A percentile compares a stretch with the other conserved stretches of the same genome.
Conservation (phyloP, 805 yeast genomes). For the Hanseniaspora hatyaiensis region DNA sequence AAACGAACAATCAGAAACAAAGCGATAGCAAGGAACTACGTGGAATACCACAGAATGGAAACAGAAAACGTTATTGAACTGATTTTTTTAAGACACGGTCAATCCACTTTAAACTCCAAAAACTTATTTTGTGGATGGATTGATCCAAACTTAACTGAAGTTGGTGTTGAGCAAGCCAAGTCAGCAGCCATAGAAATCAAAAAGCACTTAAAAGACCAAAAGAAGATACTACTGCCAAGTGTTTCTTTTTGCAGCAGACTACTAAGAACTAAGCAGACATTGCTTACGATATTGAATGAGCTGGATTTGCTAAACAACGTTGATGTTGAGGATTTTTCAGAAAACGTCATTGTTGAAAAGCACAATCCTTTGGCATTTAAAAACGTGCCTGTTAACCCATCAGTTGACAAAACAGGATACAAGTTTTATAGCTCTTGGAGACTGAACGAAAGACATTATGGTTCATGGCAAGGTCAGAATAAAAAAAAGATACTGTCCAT, state of each 20-base stretch:
- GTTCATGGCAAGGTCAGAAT: slow-evolving; percentile 66
- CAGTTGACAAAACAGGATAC: slow-evolving; percentile 35
- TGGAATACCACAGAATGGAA: not conserved
- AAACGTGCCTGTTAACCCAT: not conserved
- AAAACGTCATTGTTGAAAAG: slow-evolving; percentile 14
- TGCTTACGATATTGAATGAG: slow-evolving; percentile 49
- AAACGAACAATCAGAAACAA: too few relatives aligned
- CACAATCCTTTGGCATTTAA: slow-evolving; percentile 13
- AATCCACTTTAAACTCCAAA: slow-evolving; percentile 65
- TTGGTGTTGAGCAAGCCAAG: slow-evolving; percentile 57
- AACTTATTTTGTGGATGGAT: slow-evolving; percentile 80
- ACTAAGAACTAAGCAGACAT: slow-evolving; percentile 64
- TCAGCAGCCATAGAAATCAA: slow-evolving; percentile 51
- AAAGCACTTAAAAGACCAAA: slow-evolving; percentile 29
- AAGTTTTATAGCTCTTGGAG: slow-evolving; percentile 62
- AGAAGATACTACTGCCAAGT: slow-evolving; percentile 35
- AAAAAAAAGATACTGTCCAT: slow-evolving; percentile 53
- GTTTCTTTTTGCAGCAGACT: slow-evolving; percentile 59
- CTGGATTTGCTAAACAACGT: slow-evolving; percentile 27
- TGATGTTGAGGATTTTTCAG: not conserved
- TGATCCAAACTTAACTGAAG: slow-evolving; percentile 55
- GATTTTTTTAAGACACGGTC: slow-evolving; percentile 63
- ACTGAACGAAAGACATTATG: slow-evolving; percentile 75
- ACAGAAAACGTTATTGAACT: slow-evolving; percentile 22
- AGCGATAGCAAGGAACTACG: not conserved